Conservation (phyloP, 2,329 filamentous ascomycete species). For the Pseudogymnoascus sp. region DNA sequence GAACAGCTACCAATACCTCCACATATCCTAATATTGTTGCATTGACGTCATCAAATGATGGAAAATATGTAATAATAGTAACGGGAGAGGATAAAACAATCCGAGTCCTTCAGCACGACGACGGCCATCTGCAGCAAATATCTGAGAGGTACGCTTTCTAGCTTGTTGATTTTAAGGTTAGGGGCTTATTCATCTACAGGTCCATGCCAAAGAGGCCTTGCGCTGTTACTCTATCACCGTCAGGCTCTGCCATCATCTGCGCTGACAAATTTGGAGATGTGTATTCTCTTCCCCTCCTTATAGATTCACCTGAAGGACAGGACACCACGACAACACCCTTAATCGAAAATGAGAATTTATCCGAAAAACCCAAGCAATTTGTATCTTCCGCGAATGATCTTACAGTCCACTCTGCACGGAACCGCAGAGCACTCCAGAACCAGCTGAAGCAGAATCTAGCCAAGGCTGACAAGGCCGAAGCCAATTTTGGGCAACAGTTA, state of each 20-base stretch:
- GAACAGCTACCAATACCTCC: conserved; percentile 25
- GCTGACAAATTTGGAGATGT: conserved; percentile 98
- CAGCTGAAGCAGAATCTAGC: conserved; percentile 43
- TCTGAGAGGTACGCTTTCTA: conserved; percentile 11
- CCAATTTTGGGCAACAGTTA: conserved; percentile 65
- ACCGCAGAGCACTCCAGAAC: conserved; percentile 52
- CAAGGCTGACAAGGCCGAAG: conserved; percentile 26
- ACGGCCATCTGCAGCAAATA: conserved; percentile 56
- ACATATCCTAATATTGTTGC: conserved; percentile 62
- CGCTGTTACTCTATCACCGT: conserved; percentile 61
- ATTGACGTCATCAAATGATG: conserved; percentile 55
- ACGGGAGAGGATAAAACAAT: conserved; percentile 90
- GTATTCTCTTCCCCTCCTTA: conserved; percentile 72
- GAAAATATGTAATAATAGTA: conserved; percentile 65
- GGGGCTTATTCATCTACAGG: conserved; percentile 40
- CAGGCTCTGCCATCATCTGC: conserved; percentile 66
- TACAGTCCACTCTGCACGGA: conserved; percentile 59
- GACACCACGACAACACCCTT: conserved; percentile 10
- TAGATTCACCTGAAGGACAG: conserved; percentile 13
- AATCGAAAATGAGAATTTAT: neutral
- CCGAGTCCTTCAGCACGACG: conserved; percentile 67
- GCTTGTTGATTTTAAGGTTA: conserved; percentile 11
- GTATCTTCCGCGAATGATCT: conserved; percentile 49
- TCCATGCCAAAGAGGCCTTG: conserved; percentile 85
- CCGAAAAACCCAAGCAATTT: conserved; percentile 26